These are phyloP conservation scores for Agroathelia rolfsii DNA, from an alignment of 1,284 basidiomycete genomes.

Conservation along the genomic window DNA sequence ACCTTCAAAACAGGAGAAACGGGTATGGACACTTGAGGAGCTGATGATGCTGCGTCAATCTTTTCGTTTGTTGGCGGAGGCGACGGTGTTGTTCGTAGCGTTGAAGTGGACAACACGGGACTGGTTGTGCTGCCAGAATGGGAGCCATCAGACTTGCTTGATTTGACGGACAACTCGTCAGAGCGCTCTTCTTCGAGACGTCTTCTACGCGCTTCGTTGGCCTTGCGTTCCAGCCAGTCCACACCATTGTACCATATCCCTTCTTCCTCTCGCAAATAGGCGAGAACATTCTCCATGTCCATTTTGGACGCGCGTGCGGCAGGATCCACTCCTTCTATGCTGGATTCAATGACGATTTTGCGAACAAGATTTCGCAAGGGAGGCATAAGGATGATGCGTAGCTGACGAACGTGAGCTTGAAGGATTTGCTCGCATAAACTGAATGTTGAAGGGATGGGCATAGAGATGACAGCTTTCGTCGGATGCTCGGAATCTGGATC, in stretches of 20 bases:
- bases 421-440: conserved; percentile 49
- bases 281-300: conserved; percentile 49
- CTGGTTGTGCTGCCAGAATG: conserved; percentile 63
- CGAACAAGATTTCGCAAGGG: conserved; percentile 60
- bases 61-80: conserved; percentile 41
- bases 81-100: conserved; percentile 63
- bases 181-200: conserved; percentile 24
- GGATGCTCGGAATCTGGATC: conserved; percentile 38
- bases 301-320: conserved; percentile 40
- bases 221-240: conserved; percentile 46
- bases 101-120: conserved; percentile 64
- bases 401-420: conserved; percentile 41
- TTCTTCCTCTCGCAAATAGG: conserved; percentile 41
- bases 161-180: conserved; percentile 36
- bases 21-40: conserved; percentile 27
- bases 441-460: conserved; percentile 44
- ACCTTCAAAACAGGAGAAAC: conserved; percentile 48
- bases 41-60: conserved; percentile 5
- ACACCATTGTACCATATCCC: conserved; percentile 59
- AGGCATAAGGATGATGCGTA: conserved; percentile 47
- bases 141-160: conserved; percentile 36
- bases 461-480: conserved; percentile 28
- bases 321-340: conserved; percentile 27
- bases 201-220: conserved; percentile 26
- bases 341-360: conserved; percentile 44